Conservation (phyloP, 768 basidiomycete species). For the Scleroderma citrinum region DNA sequence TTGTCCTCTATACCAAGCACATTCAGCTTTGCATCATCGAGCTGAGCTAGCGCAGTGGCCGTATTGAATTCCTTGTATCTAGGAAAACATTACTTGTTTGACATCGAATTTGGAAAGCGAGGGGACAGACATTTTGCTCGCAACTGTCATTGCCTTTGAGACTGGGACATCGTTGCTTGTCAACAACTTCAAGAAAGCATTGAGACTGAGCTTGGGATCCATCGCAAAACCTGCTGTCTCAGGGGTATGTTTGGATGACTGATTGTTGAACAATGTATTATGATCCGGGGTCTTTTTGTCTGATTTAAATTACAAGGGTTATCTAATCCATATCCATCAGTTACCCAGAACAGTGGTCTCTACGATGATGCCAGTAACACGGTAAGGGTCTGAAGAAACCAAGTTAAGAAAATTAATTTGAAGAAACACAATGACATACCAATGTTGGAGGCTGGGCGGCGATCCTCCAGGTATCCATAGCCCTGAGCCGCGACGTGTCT, state of each 20-base stretch:
- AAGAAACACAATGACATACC: conserved; percentile 44
- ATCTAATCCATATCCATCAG: conserved; percentile 26
- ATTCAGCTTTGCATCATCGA: conserved; percentile 57
- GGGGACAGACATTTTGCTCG: conserved; percentile 58
- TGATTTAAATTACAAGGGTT: background rate
- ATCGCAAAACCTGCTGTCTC: background rate
- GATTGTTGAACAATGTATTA: too few species aligned
- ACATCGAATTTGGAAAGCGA: background rate
- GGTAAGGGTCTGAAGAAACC: conserved; percentile 73
- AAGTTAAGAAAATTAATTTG: conserved; percentile 4
- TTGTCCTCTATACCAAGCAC: conserved; percentile 56
- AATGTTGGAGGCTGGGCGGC: conserved; percentile 97
- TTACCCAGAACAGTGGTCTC: conserved; percentile 78
- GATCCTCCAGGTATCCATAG: conserved; percentile 93
- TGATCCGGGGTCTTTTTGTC: too few species aligned
- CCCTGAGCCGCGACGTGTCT: conserved; percentile 90
- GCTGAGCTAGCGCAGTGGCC: conserved; percentile 44
- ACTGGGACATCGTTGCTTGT: conserved; percentile 52
- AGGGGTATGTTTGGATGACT: too few species aligned
- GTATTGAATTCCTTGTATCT: conserved; percentile 75
- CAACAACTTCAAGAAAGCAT: conserved; percentile 61
- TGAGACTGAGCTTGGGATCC: conserved; percentile 47
- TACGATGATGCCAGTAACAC: conserved; percentile 83
- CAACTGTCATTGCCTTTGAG: conserved; percentile 61
- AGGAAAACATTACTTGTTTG: conserved; percentile 12